A percentile compares a stretch with the other conserved stretches of the same genome.
Conservation (phyloP, 2,329 filamentous ascomycete genomes). For the Penicillium sp. region DNA sequence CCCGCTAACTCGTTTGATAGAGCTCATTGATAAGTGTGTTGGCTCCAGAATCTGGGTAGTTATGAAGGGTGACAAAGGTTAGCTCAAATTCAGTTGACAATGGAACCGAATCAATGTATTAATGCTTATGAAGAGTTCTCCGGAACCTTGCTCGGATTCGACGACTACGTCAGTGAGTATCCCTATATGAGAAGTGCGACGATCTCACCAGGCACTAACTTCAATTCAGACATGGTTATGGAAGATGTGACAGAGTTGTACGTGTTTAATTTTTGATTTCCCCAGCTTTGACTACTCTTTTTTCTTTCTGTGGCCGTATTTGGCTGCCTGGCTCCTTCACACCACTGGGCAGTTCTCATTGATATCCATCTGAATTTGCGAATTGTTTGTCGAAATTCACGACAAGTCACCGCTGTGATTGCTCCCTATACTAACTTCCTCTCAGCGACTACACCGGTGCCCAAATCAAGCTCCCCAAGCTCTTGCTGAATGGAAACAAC, state of each 20-base stretch:
- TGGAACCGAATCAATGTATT: constrained; percentile 4
- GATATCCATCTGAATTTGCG: neutral
- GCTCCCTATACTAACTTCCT: constrained; percentile 14
- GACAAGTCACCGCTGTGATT: neutral
- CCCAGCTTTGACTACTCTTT: neutral
- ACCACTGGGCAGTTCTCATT: neutral
- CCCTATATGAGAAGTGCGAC: neutral
- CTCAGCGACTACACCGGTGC: constrained; percentile 83
- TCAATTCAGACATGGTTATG: constrained; percentile 81
- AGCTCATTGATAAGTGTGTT: constrained; percentile 98
- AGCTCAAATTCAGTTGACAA: constrained; percentile 7
- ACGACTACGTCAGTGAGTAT: constrained; percentile 98
- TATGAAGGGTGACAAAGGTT: constrained; percentile 99
- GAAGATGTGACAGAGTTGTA: constrained; percentile 98
- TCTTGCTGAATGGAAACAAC: constrained; percentile 95
- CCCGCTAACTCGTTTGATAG: constrained; percentile 49
- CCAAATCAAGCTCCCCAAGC: constrained; percentile 87
- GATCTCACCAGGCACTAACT: constrained; percentile 13
- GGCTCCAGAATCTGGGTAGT: constrained; percentile 97
- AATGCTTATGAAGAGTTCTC: constrained; percentile 70
- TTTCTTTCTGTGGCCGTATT: neutral
- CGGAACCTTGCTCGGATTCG: constrained; percentile 89
- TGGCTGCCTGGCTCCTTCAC: neutral
- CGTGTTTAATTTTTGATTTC: constrained; percentile 29
- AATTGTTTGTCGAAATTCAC: too few relatives aligned